Evolutionary conservation across 441 rosid species (phyloP).

Genomic region (Pelargonium myrrhifolium): DNA sequence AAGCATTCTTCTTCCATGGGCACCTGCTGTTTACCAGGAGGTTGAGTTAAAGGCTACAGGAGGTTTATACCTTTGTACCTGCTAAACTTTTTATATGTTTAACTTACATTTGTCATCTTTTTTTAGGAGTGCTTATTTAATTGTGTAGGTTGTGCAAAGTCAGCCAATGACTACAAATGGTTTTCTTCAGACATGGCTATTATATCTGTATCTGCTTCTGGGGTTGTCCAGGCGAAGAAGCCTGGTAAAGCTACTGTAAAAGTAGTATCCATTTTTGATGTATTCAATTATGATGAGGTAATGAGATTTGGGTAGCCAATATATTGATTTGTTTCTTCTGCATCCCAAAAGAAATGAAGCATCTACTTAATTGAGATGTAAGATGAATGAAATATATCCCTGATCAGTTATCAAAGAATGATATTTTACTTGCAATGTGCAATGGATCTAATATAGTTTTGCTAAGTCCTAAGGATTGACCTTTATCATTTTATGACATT

Average conservation of each 20-base stretch:
- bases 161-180: conserved; percentile 83
- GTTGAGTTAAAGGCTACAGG: conserved; percentile 71
- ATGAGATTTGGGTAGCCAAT: conserved; percentile 11
- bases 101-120: conserved; percentile 12
- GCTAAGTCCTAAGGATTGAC: background rate
- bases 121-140: conserved; percentile 17
- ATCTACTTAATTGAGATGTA: conserved; percentile 2
- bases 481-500: background rate
- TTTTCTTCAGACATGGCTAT: conserved; percentile 64
- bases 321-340: conserved; percentile 7
- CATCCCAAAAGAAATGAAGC: background rate
- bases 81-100: background rate
- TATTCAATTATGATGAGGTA: conserved; percentile 90
- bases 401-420: conserved; percentile 1
- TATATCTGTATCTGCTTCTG: conserved; percentile 63
- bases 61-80: conserved; percentile 41
- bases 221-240: conserved; percentile 78
- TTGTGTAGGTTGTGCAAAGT: conserved; percentile 71
- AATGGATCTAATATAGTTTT: background rate
- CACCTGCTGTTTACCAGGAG: conserved; percentile 75
- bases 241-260: conserved; percentile 80
- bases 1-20: conserved; percentile 78
- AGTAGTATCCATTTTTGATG: conserved; percentile 70
- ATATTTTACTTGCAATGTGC: background rate
- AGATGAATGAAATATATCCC: background rate